Base-by-base conservation (phyloP, 2,329 filamentous ascomycete genomes). In the Pseudogymnoascus sp. region DNA sequence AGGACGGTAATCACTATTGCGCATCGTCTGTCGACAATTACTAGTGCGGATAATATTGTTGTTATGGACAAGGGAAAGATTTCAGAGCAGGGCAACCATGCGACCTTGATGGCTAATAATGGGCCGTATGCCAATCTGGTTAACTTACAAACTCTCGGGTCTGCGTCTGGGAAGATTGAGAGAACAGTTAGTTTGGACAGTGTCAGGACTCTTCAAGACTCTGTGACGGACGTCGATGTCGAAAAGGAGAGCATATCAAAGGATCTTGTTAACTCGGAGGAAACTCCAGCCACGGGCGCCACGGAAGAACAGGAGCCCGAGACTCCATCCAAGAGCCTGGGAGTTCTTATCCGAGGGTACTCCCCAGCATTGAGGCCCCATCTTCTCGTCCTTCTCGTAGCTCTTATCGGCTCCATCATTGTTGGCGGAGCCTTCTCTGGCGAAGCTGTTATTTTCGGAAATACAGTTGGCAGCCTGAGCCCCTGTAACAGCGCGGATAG, bases 1-100 rank as follows among this genome's bases (percentile, higher is more conserved):
- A 88, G 93, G 50, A 97, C 93, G 0, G 87, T 96, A 77, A 84
- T 97, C 65, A 91, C 97, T 47, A 97, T 97, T 77, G 93, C 93
- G 76, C 91, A 96, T 75, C 88, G 91, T 61, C 79, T 96, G 17
- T 93, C 90, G 35, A 96, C 91, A 0, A 93, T 96, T 68, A 91
- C 88, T 91, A 93, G 90, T 63, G 91, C 91, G 2, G 89, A 96
- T 72, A 88, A 91, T 69, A 96, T 96, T 65, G 79, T 95, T 53
- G 90, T 95, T 7, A 79, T 96, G 10, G 85, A 89, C 65, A 84
- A 87, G 65, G 91, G 91, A 15, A 80, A 82, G 42, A 87, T 96
- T 59, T 83, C 85, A 11, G 91, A 96, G 75, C 82, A 83, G 60
- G 91, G 91, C 15, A 91, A 86, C 0, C 91, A 96, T 71, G 82